These are phyloP conservation scores for Coelastrella sp. DNA, from an alignment of 139 green algal species.

Conservation along the genomic window DNA sequence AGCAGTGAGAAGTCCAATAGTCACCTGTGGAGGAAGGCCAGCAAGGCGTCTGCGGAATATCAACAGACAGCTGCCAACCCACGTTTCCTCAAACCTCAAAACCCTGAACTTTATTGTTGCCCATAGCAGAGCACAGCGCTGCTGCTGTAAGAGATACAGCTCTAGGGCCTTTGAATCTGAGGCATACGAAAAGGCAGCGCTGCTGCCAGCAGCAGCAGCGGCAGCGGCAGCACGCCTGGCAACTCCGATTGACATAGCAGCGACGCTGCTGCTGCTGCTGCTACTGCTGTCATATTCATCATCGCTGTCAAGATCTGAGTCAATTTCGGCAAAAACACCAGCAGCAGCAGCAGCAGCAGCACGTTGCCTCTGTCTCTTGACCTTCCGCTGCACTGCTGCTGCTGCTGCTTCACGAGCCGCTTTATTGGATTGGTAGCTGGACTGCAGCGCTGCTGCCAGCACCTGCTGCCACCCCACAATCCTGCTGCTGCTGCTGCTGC, in stretches of 20 bases:
- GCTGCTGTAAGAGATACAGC: slow-evolving; percentile 32
- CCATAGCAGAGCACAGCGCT: slow-evolving; percentile 29
- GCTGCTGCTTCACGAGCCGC: neutral
- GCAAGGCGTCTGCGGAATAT: neutral
- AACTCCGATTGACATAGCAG: neutral
- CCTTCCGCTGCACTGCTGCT: slow-evolving; percentile 2
- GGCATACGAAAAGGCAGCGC: neutral
- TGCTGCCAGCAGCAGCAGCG: neutral
- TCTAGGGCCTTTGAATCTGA: neutral
- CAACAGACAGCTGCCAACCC: slow-evolving; percentile 25
- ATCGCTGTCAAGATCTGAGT: neutral
- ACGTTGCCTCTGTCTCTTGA: neutral
- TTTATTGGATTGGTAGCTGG: slow-evolving; percentile 15
- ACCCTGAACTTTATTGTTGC: slow-evolving; percentile 11
- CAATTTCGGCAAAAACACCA: neutral
- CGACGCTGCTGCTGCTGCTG: slow-evolving; percentile 1
- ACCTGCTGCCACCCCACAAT: slow-evolving; percentile 1
- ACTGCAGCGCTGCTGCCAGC: slow-evolving; percentile 8
- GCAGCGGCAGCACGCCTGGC: neutral
- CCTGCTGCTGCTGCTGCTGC: slow-evolving; percentile 19
- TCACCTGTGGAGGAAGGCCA: neutral
- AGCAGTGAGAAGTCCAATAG: slow-evolving; percentile 20
- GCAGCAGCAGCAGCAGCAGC: slow-evolving; percentile 26
- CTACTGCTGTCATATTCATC: neutral
- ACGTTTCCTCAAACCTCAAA: neutral